Evolutionary conservation across 768 basidiomycete genomes (phyloP).

Genomic region (Suillus discolor): DNA sequence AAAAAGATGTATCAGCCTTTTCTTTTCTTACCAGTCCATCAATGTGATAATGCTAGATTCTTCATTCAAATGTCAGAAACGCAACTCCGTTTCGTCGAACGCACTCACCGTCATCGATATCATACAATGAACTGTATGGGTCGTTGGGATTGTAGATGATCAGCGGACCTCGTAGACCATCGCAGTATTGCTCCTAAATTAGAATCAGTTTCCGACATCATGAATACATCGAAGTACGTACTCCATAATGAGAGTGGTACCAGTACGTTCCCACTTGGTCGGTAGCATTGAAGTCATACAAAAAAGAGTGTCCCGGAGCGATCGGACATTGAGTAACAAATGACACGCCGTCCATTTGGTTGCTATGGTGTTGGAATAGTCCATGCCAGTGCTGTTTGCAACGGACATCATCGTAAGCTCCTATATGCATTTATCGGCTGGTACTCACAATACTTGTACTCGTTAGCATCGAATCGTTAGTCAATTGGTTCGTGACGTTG

Average conservation of each 20-base stretch:
- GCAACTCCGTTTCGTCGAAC: background rate
- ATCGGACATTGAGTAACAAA: background rate
- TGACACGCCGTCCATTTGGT: background rate
- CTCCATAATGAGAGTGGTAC: constrained; percentile 2
- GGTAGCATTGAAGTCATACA: background rate
- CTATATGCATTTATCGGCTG: background rate
- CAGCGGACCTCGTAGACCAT: constrained; percentile 52
- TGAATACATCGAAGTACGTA: background rate
- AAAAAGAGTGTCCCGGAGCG: background rate
- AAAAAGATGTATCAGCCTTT: background rate
- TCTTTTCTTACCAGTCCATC: background rate
- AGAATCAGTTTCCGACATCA: background rate
- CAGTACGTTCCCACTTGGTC: background rate
- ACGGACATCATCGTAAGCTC: background rate
- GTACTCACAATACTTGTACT: background rate
- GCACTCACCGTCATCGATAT: background rate
- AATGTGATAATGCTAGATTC: background rate
- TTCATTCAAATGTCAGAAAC: background rate
- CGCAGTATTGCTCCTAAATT: constrained; percentile 48
- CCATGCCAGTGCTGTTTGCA: background rate
- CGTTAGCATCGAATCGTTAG: background rate
- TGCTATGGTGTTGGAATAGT: background rate
- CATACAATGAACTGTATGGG: background rate
- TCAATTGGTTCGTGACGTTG: background rate
- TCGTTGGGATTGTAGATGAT: constrained; percentile 44